Percentiles rank a stretch among this genome's conserved stretches.
These are phyloP conservation scores for Selenicereus undatus DNA, from an alignment of 148 eudicot genomes.

Conservation along the genomic window DNA sequence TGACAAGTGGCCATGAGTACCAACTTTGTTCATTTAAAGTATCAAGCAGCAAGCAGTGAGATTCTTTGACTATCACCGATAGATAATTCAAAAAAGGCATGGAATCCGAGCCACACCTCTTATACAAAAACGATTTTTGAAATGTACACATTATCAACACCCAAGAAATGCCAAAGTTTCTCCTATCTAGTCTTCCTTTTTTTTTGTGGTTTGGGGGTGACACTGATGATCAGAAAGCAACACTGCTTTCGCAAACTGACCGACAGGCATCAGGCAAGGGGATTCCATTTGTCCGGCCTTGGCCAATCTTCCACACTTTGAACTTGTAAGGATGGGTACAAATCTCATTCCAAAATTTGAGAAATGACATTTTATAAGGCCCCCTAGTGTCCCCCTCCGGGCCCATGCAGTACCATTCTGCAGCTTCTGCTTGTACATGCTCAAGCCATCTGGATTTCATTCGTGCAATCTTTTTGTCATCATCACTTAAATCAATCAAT, in stretches of 20 bases:
- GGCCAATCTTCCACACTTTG: slow-evolving; percentile 32
- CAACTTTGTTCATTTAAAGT: too few relatives aligned
- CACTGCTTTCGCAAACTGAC: neutral
- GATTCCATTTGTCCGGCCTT: slow-evolving; percentile 12
- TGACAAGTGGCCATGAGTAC: too few relatives aligned
- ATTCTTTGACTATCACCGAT: too few relatives aligned
- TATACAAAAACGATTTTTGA: neutral
- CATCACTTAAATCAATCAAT: slow-evolving; percentile 14
- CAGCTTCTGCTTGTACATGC: neutral
- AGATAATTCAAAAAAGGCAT: too few relatives aligned
- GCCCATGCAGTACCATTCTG: slow-evolving; percentile 32
- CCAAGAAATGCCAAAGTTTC: neutral
- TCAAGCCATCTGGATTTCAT: neutral
- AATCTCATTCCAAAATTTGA: slow-evolving; percentile 18
- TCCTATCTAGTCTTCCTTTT: neutral
- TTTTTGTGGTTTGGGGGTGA: too few relatives aligned
- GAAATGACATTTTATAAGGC: slow-evolving; percentile 16
- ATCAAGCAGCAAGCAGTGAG: too few relatives aligned
- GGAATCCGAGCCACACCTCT: neutral
- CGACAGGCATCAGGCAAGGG: slow-evolving; percentile 22
- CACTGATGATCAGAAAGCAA: neutral
- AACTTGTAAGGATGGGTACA: slow-evolving; percentile 14
- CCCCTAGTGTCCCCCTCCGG: slow-evolving; percentile 26
- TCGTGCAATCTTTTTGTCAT: slow-evolving; percentile 9
- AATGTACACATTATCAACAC: neutral